Percentiles rank a stretch among this genome's conserved stretches.
phyloP scores from a whole-genome alignment of 2,329 filamentous ascomycete genomes.

The Ceratocystis smalleyi region DNA sequence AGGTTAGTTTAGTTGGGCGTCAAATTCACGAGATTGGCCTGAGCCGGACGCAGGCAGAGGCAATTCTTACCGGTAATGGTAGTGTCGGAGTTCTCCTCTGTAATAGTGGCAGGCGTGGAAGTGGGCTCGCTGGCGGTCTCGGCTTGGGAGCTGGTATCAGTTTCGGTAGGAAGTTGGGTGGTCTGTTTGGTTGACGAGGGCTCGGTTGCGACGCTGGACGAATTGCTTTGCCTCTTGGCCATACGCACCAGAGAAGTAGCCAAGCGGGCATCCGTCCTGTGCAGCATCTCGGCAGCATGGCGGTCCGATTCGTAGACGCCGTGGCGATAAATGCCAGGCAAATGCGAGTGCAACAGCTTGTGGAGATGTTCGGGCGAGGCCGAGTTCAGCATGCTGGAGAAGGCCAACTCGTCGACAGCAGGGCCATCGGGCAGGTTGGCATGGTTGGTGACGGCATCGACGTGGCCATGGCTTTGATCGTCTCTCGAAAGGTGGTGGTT shows the following conservation, averaged over 20 bases:
- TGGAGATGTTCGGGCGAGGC: conserved; percentile 47
- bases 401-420: conserved; percentile 5
- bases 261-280: conserved; percentile 43
- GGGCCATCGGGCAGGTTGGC: conserved; percentile 3
- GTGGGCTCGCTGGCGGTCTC: conserved; percentile 6
- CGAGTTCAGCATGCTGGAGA: conserved; percentile 30
- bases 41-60: too few species aligned
- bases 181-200: conserved; percentile 13
- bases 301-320: conserved; percentile 52
- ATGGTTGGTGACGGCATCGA: not conserved
- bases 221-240: conserved; percentile 41
- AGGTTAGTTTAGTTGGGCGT: conserved; percentile 11
- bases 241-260: conserved; percentile 48
- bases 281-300: conserved; percentile 46
- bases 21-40: too few species aligned
- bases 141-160: not conserved
- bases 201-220: conserved; percentile 23
- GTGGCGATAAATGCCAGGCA: conserved; percentile 49
- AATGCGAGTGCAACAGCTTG: conserved; percentile 47
- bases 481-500: not conserved
- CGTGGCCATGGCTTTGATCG: not conserved
- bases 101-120: conserved; percentile 14
- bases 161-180: conserved; percentile 7
- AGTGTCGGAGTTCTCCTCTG: conserved; percentile 21
- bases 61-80: conserved; percentile 11